phyloP scores from a whole-genome alignment of 2,329 filamentous ascomycete genomes.

The Metarhizium brunneum region DNA sequence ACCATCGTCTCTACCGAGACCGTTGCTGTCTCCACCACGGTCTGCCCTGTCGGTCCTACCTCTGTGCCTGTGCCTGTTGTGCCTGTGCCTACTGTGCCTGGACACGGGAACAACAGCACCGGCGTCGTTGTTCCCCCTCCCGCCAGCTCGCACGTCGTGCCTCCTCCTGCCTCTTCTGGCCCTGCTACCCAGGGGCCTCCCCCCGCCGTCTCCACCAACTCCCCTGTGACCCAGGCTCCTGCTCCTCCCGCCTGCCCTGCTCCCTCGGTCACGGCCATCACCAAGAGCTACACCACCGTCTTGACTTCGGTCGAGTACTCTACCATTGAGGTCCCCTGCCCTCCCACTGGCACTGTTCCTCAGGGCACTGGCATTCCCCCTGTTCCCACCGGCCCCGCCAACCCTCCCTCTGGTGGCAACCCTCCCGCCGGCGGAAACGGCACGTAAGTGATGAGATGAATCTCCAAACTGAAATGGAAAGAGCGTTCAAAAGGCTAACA shows the following conservation, averaged over 20 bases:
- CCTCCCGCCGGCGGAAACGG: not conserved
- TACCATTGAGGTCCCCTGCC: slow-evolving; percentile 35
- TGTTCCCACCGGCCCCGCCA: slow-evolving; percentile 21
- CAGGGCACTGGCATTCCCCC: slow-evolving; percentile 29
- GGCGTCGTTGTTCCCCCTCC: not conserved
- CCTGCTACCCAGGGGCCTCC: slow-evolving; percentile 2
- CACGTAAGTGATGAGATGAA: no score
- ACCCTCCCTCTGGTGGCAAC: slow-evolving; percentile 29
- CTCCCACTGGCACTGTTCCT: slow-evolving; percentile 20
- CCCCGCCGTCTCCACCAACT: not conserved
- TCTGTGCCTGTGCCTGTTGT: slow-evolving; percentile 8
- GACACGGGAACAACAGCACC: slow-evolving; percentile 9
- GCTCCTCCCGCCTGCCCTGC: slow-evolving; percentile 19
- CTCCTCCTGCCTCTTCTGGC: slow-evolving; percentile 10
- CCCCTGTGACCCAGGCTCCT: slow-evolving; percentile 5
- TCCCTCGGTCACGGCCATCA: slow-evolving; percentile 40
- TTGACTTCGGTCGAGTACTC: slow-evolving; percentile 45
- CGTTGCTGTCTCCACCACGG: slow-evolving; percentile 28
- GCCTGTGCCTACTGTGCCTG: not conserved
- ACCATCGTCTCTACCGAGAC: slow-evolving; percentile 27
- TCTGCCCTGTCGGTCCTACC: slow-evolving; percentile 26
- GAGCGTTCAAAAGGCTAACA: not conserved
- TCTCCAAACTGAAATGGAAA: not conserved
- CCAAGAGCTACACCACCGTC: slow-evolving; percentile 47
- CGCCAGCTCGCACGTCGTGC: not conserved